Evolutionary conservation across 2,329 filamentous ascomycete genomes (phyloP).

Genomic region (Phoma sp.): DNA sequence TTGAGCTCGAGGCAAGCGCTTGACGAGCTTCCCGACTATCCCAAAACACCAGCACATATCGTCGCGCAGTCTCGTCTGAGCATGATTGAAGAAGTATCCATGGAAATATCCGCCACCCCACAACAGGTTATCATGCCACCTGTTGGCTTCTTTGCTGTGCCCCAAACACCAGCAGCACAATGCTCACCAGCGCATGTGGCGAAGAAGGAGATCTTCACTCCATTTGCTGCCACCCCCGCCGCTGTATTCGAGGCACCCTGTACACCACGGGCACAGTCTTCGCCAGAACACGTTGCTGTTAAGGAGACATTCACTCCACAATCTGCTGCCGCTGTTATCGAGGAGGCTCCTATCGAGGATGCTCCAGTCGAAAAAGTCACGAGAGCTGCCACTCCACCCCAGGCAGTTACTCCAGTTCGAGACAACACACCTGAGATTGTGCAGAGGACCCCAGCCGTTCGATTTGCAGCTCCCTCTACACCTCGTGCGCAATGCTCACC

Average conservation of each 20-base stretch:
- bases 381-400: not conserved
- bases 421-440: slow-evolving; percentile 9
- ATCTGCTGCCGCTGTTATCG: not conserved
- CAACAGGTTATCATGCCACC: slow-evolving; percentile 1
- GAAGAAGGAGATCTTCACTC: slow-evolving; percentile 15
- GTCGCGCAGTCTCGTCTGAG: slow-evolving; percentile 5
- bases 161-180: slow-evolving; percentile 13
- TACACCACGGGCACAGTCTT: slow-evolving; percentile 12
- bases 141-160: slow-evolving; percentile 9
- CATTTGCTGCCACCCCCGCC: not conserved
- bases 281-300: slow-evolving; percentile 12
- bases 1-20: slow-evolving; percentile 29
- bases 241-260: slow-evolving; percentile 3
- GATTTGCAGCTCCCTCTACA: slow-evolving; percentile 12
- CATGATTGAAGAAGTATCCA: slow-evolving; percentile 11
- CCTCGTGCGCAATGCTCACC: slow-evolving; percentile 12
- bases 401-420: slow-evolving; percentile 7
- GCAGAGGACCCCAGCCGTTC: slow-evolving; percentile 13
- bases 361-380: not conserved
- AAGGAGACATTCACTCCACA: slow-evolving; percentile 14
- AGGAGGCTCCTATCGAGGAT: not conserved
- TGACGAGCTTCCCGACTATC: slow-evolving; percentile 29
- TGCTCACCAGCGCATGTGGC: slow-evolving; percentile 14
- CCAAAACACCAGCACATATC: slow-evolving; percentile 20
- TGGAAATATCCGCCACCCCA: slow-evolving; percentile 6